These are phyloP conservation scores for Microcos paniculata DNA, from an alignment of 345 rosid genomes.

Conservation along the genomic window DNA sequence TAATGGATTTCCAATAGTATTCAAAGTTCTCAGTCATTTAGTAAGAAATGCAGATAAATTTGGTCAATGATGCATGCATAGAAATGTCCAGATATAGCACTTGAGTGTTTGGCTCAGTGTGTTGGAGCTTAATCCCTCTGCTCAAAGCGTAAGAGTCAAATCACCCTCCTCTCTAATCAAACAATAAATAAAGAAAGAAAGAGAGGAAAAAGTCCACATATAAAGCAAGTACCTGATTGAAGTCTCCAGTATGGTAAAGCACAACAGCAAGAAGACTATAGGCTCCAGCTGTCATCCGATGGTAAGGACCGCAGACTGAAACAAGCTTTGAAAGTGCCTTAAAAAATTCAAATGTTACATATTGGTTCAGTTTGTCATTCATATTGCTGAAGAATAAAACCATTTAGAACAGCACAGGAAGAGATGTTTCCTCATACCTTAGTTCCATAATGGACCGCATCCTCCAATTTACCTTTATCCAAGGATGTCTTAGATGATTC, in stretches of 20 bases:
- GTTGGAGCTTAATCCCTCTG: no score
- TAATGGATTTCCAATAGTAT: neutral
- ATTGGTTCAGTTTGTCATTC: constrained; percentile 9
- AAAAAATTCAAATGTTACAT: constrained; percentile 32
- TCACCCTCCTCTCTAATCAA: no score
- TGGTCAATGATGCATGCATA: neutral
- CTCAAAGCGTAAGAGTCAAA: no score
- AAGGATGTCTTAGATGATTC: constrained; percentile 96
- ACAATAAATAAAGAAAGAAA: no score
- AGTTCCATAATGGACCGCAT: constrained; percentile 86
- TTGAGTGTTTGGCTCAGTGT: no score
- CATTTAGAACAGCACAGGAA: neutral
- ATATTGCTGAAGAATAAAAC: constrained; percentile 5
- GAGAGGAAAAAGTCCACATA: neutral
- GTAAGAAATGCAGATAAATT: neutral
- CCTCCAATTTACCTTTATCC: constrained; percentile 97
- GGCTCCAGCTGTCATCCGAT: constrained; percentile 98
- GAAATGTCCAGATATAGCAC: neutral
- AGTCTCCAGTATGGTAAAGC: constrained; percentile 96
- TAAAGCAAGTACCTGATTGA: constrained; percentile 74
- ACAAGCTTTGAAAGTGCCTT: constrained; percentile 93
- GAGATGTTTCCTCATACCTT: constrained; percentile 50
- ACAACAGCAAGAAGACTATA: constrained; percentile 98
- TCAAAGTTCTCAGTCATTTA: neutral
- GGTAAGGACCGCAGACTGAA: constrained; percentile 95